phyloP scores from a whole-genome alignment of 1,284 basidiomycete genomes.

The Xerocomus nothofagi region DNA sequence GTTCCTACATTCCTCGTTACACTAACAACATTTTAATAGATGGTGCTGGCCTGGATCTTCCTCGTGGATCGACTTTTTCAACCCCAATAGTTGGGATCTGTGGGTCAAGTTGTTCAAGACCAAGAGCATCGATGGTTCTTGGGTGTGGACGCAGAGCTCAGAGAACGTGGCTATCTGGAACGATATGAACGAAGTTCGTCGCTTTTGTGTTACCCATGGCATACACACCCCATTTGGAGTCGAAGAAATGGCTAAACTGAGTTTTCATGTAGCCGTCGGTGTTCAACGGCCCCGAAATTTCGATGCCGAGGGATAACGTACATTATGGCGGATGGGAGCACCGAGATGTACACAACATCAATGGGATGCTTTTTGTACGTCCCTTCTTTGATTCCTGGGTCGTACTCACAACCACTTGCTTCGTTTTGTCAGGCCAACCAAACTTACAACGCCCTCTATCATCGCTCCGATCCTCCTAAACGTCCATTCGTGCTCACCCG shows the following conservation, averaged over 20 bases:
- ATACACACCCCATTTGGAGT: background rate
- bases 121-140: conserved; percentile 46
- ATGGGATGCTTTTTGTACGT: conserved; percentile 82
- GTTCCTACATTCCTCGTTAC: background rate
- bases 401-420: background rate
- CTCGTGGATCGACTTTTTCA: conserved; percentile 97
- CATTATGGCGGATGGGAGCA: conserved; percentile 98
- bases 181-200: conserved; percentile 95
- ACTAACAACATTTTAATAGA: conserved; percentile 7
- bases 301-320: conserved; percentile 92
- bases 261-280: conserved; percentile 72
- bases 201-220: no score
- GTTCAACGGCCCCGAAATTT: conserved; percentile 98
- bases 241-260: background rate
- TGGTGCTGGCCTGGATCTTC: conserved; percentile 98
- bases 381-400: background rate
- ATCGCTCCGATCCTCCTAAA: conserved; percentile 71
- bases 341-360: conserved; percentile 93
- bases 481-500: conserved; percentile 96
- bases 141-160: conserved; percentile 77
- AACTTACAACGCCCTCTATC: conserved; percentile 81
- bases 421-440: conserved; percentile 54
- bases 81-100: conserved; percentile 88
- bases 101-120: conserved; percentile 86
- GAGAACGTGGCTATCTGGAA: conserved; percentile 92